Evolutionary conservation across 768 basidiomycete genomes (phyloP).

Genomic region (Agrocybe pediades): DNA sequence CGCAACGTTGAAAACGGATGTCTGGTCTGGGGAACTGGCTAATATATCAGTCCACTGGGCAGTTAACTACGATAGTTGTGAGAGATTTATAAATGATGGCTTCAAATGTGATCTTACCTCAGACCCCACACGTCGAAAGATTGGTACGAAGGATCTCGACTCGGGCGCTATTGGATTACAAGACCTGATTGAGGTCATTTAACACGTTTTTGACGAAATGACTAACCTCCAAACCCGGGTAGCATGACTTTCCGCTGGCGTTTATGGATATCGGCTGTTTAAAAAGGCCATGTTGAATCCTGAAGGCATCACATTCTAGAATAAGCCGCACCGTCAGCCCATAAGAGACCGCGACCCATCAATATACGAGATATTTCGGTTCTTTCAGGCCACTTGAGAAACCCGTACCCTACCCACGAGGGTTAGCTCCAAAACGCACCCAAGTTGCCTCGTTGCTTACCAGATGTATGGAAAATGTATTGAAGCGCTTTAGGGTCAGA

Average conservation of each 20-base stretch:
- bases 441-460: conserved; percentile 22
- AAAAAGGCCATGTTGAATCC: background rate
- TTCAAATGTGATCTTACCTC: conserved; percentile 34
- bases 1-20: conserved; percentile 47
- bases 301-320: background rate
- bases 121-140: conserved; percentile 46
- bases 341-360: conserved; percentile 53
- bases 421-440: conserved; percentile 2
- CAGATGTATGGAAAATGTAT: conserved; percentile 55
- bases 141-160: conserved; percentile 48
- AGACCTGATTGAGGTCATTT: background rate
- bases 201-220: background rate
- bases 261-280: conserved; percentile 45
- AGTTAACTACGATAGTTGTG: conserved; percentile 45
- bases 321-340: conserved; percentile 49
- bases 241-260: conserved; percentile 56
- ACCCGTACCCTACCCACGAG: conserved; percentile 45
- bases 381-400: conserved; percentile 51
- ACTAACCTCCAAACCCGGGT: conserved; percentile 53
- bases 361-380: conserved; percentile 50
- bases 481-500: conserved; percentile 63
- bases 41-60: conserved; percentile 54
- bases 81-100: background rate
- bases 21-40: conserved; percentile 40
- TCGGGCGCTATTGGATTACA: conserved; percentile 35